Evolutionary conservation across 805 yeast genomes (phyloP).

Genomic region (Starmerella scarabaei): DNA sequence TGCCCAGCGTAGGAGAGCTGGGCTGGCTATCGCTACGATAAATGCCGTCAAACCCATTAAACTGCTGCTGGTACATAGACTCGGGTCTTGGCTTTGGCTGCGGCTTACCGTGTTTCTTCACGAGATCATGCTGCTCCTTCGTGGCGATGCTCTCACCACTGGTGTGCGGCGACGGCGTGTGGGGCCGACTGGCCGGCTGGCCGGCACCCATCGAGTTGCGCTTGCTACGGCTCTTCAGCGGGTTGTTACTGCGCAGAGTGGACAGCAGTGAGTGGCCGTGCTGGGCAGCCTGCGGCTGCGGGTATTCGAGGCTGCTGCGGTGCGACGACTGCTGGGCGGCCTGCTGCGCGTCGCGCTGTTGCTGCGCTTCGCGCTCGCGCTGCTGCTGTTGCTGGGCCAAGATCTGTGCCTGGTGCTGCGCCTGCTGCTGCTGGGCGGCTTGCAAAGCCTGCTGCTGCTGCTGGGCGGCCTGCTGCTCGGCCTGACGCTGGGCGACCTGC

Average conservation of each 20-base stretch:
- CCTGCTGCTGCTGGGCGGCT: conserved; percentile 3
- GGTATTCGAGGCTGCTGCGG: conserved; percentile 18
- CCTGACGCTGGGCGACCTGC: background rate
- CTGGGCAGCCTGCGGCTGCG: conserved; percentile 13
- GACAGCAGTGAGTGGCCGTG: conserved; percentile 16
- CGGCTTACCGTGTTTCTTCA: conserved; percentile 1
- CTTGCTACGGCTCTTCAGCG: conserved; percentile 3
- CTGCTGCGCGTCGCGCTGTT: background rate
- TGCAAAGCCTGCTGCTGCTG: background rate
- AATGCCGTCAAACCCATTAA: conserved; percentile 17
- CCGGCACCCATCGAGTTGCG: background rate
- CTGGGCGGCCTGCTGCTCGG: background rate
- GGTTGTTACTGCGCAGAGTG: conserved; percentile 15
- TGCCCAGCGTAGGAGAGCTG: conserved; percentile 6
- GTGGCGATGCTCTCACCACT: conserved; percentile 10
- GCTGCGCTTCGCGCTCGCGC: background rate
- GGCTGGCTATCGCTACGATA: conserved; percentile 12
- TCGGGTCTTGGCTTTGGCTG: conserved; percentile 6
- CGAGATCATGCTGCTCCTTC: conserved; percentile 7
- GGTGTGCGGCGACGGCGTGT: conserved; percentile 12
- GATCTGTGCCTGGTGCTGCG: conserved; percentile 1
- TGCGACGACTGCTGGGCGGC: conserved; percentile 1
- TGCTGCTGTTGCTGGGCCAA: conserved; percentile 1
- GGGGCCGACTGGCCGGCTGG: background rate
- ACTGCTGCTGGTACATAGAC: conserved; percentile 10